These are phyloP conservation scores for Colletotrichum noveboracense DNA, from an alignment of 2,329 filamentous ascomycete species.

Conservation along the genomic window DNA sequence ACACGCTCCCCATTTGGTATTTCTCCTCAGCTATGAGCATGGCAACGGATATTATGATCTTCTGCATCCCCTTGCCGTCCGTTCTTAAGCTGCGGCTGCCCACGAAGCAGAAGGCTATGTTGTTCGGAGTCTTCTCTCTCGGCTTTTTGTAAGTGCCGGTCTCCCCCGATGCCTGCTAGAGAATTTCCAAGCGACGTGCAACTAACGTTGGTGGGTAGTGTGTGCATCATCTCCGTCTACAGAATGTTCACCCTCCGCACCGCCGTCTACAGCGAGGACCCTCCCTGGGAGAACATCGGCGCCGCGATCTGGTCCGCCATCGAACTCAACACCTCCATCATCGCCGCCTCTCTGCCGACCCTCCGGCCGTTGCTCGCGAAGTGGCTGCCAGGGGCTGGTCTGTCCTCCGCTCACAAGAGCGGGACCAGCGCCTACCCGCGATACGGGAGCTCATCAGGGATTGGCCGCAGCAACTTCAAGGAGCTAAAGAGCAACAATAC, in stretches of 20 bases:
- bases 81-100: conserved; percentile 29
- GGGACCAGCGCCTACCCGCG: conserved; percentile 19
- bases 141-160: conserved; percentile 34
- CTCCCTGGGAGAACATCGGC: conserved; percentile 34
- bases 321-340: conserved; percentile 34
- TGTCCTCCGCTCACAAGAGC: conserved; percentile 22
- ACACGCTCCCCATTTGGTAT: conserved; percentile 35
- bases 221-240: conserved; percentile 36
- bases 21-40: conserved; percentile 32
- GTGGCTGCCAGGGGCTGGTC: conserved; percentile 24
- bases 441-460: conserved; percentile 20
- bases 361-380: conserved; percentile 31
- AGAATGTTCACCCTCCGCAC: conserved; percentile 34
- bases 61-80: conserved; percentile 30
- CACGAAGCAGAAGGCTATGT: conserved; percentile 29
- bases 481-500: conserved; percentile 6
- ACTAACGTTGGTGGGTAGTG: conserved; percentile 22
- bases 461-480: conserved; percentile 6
- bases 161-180: background rate
- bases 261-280: conserved; percentile 30
- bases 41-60: conserved; percentile 31
- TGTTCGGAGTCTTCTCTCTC: conserved; percentile 33
- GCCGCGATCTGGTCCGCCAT: conserved; percentile 35
- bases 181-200: background rate
- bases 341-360: conserved; percentile 33